Conservation (phyloP, 2,329 filamentous ascomycete genomes). For the Zymoseptoria brevis region DNA sequence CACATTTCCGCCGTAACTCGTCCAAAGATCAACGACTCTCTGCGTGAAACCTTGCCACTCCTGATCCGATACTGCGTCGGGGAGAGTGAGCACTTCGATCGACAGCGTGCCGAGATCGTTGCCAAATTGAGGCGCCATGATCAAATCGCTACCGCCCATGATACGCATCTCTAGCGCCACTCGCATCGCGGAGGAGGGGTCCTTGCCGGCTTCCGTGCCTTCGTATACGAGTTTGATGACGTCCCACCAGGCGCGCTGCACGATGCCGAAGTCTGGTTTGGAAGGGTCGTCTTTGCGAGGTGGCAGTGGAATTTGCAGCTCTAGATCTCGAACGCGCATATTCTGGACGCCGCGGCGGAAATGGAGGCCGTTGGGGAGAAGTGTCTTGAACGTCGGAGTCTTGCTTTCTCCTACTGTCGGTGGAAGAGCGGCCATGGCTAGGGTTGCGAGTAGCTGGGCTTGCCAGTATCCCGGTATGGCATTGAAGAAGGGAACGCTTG, state of each 20-base stretch:
- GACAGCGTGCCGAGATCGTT: slow-evolving; percentile 5
- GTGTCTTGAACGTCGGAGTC: not conserved
- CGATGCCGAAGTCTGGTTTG: slow-evolving; percentile 36
- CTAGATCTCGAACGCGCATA: slow-evolving; percentile 7
- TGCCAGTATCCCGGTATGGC: not conserved
- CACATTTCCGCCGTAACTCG: slow-evolving; percentile 32
- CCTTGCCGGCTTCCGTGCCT: slow-evolving; percentile 2
- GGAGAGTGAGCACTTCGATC: slow-evolving; percentile 20
- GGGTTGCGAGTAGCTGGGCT: not conserved
- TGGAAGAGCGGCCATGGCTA: not conserved
- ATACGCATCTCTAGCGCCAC: slow-evolving; percentile 9
- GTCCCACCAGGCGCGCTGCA: slow-evolving; percentile 45
- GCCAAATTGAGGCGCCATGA: slow-evolving; percentile 6
- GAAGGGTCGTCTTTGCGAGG: slow-evolving; percentile 24
- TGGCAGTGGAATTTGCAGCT: slow-evolving; percentile 30
- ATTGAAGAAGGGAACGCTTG: not conserved
- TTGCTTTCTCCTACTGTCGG: not conserved
- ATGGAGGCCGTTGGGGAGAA: slow-evolving; percentile 1
- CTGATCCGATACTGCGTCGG: slow-evolving; percentile 28
- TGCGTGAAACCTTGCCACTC: slow-evolving; percentile 38
- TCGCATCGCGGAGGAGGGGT: slow-evolving; percentile 24
- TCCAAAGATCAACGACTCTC: slow-evolving; percentile 37
- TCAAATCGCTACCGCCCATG: slow-evolving; percentile 7
- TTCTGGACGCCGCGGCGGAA: slow-evolving; percentile 11
- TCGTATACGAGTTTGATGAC: slow-evolving; percentile 40